Conservation (phyloP, 2,329 filamentous ascomycete genomes). For the Alternaria rosae region DNA sequence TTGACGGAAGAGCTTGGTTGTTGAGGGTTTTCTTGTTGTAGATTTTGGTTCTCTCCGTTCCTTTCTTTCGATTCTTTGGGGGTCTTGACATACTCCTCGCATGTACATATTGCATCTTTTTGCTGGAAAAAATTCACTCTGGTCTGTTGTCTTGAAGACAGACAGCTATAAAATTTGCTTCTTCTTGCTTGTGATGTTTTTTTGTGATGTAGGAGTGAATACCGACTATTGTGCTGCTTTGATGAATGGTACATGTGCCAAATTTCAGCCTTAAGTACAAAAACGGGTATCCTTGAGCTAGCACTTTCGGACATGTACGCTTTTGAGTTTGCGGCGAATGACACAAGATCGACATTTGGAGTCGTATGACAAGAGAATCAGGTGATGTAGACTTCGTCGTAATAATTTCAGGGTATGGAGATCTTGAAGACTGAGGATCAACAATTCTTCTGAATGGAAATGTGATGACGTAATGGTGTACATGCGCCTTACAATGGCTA, state of each 20-base stretch:
- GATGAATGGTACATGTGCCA: neutral
- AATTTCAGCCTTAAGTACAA: neutral
- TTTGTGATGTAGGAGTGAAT: neutral
- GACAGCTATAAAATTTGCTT: neutral
- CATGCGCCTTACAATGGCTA: neutral
- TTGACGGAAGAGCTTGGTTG: neutral
- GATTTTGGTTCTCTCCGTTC: neutral
- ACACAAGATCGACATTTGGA: no score
- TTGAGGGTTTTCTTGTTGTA: neutral
- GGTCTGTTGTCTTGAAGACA: neutral
- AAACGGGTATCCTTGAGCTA: no score
- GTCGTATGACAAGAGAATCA: no score
- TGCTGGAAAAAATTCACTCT: neutral
- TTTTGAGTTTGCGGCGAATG: no score
- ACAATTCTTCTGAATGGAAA: no score
- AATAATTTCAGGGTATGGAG: neutral
- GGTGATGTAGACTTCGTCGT: neutral
- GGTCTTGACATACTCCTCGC: neutral
- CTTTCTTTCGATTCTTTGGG: neutral
- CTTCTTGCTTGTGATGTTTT: neutral
- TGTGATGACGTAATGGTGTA: neutral
- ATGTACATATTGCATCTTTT: conserved; percentile 12
- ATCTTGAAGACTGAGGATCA: neutral
- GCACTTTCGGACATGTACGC: no score
- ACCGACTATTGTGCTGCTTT: neutral